Conservation (phyloP, 1,284 basidiomycete genomes). For the Sutorius eximius region DNA sequence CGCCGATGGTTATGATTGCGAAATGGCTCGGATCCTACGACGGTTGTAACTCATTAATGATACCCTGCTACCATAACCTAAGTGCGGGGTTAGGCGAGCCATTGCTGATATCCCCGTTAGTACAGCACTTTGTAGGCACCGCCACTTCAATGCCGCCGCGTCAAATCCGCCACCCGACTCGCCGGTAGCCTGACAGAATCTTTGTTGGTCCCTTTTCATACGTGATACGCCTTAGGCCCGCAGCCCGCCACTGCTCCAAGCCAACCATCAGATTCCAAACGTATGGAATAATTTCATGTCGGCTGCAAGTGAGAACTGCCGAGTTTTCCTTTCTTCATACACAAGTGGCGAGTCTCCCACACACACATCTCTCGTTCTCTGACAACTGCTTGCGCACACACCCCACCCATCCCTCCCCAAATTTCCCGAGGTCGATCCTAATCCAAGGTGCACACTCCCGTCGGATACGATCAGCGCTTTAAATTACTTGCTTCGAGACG, state of each 20-base stretch:
- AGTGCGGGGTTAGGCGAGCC: too few relatives aligned
- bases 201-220: background rate
- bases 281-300: background rate
- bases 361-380: background rate
- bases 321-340: conserved; percentile 5
- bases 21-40: too few relatives aligned
- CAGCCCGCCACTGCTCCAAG: background rate
- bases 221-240: too few relatives aligned
- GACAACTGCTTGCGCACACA: background rate
- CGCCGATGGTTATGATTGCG: background rate
- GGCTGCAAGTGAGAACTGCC: background rate
- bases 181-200: background rate
- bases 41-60: background rate
- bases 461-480: background rate
- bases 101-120: too few relatives aligned
- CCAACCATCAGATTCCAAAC: background rate
- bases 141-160: background rate
- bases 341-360: background rate
- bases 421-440: background rate
- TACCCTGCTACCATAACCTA: background rate
- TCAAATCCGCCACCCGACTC: background rate
- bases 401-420: background rate
- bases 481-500: background rate
- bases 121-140: background rate
- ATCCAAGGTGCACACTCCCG: background rate